Base-by-base conservation (phyloP, 345 rosid genomes). In the Garcia nutans region DNA sequence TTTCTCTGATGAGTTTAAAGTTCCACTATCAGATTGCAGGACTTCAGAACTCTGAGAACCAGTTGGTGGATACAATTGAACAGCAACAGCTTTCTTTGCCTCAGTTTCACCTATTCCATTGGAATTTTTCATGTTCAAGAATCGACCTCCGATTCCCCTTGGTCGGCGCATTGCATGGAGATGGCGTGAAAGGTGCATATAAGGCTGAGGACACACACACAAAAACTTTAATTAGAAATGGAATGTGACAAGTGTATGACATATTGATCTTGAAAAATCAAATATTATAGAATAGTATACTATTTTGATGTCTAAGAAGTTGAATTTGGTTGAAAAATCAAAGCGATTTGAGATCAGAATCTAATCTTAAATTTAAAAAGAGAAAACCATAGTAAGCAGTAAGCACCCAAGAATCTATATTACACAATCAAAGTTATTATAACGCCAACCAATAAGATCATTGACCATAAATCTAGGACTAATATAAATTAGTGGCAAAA, bases 101-200 rank as follows among this genome's bases (percentile, higher is more conserved):
- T 80, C 85, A 62, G 2, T 73, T 75, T 77, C 85, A 3, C 71
- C 84, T 72, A 78, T 81, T 20, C 59, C 85, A 20, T 55, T 41
- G 41, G 28, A 55, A 66, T 33, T 78, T 79, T 87, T 91, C 0
- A 89, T 72, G 79, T 93, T 96, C 90, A 96, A 76, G 89, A 96
- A 96, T 68, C 99, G 92, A n/a, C 99, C 99, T 15, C 99, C 98
- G 0, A 86, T 87, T 71, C 99, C 99, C 83, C 99, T 91, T 66
- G 97, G 98, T 61, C 97, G 94, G 61, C 98, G 97, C 90, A 96
- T 81, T 70, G 99, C 99, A 71, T 96, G 98, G 55, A 89, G 93
- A 82, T 93, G 98, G 69, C 99, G 94, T 0, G 99, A 96, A 17
- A 88, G 70, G 73, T 96, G 99, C 97, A 89, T 92, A 75, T 90